These are phyloP conservation scores for Trichoderma asperelloides DNA, from an alignment of 495 filamentous ascomycete species.

Conservation along the genomic window DNA sequence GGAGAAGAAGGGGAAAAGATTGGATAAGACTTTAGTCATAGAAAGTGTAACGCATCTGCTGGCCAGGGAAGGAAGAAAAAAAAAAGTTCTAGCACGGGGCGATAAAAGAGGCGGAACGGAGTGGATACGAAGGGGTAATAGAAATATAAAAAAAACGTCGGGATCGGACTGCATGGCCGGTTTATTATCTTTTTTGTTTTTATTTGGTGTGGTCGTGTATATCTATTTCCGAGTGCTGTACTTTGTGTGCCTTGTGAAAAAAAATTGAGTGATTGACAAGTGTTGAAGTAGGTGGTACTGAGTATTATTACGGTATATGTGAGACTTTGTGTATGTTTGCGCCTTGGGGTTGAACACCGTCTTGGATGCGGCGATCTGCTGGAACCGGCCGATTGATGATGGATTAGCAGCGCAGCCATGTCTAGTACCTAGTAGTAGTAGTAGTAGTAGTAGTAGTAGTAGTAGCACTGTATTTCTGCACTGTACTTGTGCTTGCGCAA, in stretches of 20 bases:
- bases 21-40: background rate
- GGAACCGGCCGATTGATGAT: background rate
- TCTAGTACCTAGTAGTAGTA: too few species aligned
- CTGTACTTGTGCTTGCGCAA: too few species aligned
- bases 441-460: too few species aligned
- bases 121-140: constrained; percentile 9
- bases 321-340: too few species aligned
- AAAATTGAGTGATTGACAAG: too few species aligned
- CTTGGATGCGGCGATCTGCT: background rate
- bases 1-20: background rate
- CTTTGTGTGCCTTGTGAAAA: too few species aligned
- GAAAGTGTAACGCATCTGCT: background rate
- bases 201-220: too few species aligned
- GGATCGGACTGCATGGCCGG: background rate
- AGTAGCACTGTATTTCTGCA: background rate
- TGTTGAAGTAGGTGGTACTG: too few species aligned
- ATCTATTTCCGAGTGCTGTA: too few species aligned
- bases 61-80: background rate
- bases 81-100: background rate
- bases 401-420: too few species aligned
- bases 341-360: too few species aligned
- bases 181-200: background rate
- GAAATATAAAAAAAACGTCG: background rate
- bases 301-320: too few species aligned
- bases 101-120: background rate